Evolutionary conservation across 257 asterid genomes (phyloP).

Genomic region (Datura wrightii): DNA sequence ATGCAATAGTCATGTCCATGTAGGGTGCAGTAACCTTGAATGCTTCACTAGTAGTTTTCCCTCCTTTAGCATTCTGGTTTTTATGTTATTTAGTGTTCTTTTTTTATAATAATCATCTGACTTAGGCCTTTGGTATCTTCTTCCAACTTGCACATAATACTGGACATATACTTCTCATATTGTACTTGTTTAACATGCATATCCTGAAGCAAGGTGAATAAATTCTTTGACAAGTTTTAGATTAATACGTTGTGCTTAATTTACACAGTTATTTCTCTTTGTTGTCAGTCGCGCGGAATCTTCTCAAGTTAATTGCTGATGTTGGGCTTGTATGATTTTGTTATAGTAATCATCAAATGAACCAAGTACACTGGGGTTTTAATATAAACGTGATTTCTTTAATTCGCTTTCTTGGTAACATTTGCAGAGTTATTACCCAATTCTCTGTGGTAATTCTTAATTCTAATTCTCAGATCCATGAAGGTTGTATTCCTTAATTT

Average conservation of each 20-base stretch:
- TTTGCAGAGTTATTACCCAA: not conserved
- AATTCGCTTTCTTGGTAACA: slow-evolving; percentile 3
- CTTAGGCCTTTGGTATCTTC: not conserved
- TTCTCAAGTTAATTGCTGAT: not conserved
- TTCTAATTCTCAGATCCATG: not conserved
- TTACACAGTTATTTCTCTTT: not conserved
- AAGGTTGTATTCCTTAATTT: not conserved
- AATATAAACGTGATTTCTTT: not conserved
- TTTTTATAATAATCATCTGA: not conserved
- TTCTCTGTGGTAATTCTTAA: not conserved
- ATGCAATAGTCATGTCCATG: not conserved
- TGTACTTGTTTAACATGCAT: slow-evolving; percentile 12
- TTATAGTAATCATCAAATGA: not conserved
- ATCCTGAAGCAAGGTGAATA: not conserved
- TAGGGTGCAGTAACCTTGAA: not conserved
- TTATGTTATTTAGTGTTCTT: slow-evolving; percentile 6
- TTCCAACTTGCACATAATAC: not conserved
- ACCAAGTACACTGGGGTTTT: not conserved
- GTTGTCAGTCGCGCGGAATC: not conserved
- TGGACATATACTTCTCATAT: slow-evolving; percentile 1
- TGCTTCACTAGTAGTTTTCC: not conserved
- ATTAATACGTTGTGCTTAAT: slow-evolving; percentile 8
- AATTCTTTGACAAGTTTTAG: not conserved
- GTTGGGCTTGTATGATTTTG: not conserved
- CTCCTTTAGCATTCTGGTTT: slow-evolving; percentile 10